phyloP scores from a whole-genome alignment of 2,329 filamentous ascomycete species.

The Thermoascus crustaceus region DNA sequence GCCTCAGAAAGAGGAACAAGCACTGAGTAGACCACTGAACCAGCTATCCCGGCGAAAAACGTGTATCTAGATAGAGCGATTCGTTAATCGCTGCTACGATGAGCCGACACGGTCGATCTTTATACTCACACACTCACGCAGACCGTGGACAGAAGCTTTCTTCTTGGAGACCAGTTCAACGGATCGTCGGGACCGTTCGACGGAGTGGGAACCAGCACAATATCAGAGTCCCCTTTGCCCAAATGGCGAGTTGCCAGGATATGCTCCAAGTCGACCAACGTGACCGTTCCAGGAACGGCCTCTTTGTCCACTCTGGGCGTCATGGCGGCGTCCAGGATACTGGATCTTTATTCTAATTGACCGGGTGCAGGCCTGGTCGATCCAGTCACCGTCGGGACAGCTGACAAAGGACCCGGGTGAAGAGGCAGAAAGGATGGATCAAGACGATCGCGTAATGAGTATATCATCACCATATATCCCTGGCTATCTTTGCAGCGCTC shows the following conservation, averaged over 20 bases:
- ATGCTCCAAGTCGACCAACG: slow-evolving; percentile 35
- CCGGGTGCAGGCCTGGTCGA: not conserved
- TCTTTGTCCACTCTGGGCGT: slow-evolving; percentile 18
- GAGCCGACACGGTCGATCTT: not conserved
- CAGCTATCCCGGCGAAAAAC: slow-evolving; percentile 29
- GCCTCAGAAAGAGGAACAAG: slow-evolving; percentile 27
- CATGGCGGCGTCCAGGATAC: slow-evolving; percentile 11
- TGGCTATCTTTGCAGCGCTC: not conserved
- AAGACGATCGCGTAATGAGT: not conserved
- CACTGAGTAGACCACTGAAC: slow-evolving; percentile 33
- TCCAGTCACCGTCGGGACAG: not conserved
- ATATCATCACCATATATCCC: not conserved
- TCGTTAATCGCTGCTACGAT: not conserved
- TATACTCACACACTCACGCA: slow-evolving; percentile 33
- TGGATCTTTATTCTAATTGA: not conserved
- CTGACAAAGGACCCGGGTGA: not conserved
- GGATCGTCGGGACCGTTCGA: slow-evolving; percentile 41
- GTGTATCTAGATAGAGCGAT: slow-evolving; percentile 25
- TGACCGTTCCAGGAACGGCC: slow-evolving; percentile 37
- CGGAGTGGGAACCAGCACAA: slow-evolving; percentile 37
- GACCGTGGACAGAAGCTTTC: slow-evolving; percentile 36
- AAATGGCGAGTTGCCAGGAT: slow-evolving; percentile 24
- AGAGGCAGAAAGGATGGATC: not conserved
- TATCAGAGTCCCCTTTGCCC: slow-evolving; percentile 23
- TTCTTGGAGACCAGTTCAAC: slow-evolving; percentile 37